Evolutionary conservation across 176 grass and related monocot species (phyloP).

Genomic region (Pontederia crassipes): DNA sequence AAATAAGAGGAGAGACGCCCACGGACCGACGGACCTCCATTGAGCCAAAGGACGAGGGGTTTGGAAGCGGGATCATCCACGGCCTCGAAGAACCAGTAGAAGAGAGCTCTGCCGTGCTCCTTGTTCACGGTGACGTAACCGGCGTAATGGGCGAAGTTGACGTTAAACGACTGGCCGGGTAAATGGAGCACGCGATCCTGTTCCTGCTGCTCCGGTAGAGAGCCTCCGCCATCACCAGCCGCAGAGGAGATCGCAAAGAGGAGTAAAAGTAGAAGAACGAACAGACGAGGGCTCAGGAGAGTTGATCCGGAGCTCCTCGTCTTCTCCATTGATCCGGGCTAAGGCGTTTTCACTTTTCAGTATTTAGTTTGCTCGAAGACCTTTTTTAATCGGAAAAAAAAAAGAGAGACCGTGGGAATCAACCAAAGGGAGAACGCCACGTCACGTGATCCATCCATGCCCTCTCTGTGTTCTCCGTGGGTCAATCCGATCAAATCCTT

Average conservation of each 20-base stretch:
- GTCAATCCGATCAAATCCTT: no score
- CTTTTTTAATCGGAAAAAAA: no score
- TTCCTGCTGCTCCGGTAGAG: constrained; percentile 36
- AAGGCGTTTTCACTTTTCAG: no score
- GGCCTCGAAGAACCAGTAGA: constrained; percentile 99
- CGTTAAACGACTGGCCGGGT: constrained; percentile 67
- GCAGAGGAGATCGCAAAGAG: background rate
- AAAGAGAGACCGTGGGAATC: no score
- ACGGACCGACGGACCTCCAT: constrained; percentile 47
- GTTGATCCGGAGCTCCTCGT: no score
- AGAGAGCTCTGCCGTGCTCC: constrained; percentile 58
- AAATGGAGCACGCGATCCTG: constrained; percentile 43
- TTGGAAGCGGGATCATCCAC: constrained; percentile 51
- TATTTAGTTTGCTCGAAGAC: no score
- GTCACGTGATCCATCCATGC: no score
- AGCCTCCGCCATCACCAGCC: background rate
- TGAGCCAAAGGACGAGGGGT: constrained; percentile 88
- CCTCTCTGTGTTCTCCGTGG: no score
- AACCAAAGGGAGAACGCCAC: no score
- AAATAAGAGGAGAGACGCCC: no score
- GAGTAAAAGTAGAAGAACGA: background rate
- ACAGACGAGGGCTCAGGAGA: no score
- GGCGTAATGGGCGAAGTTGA: constrained; percentile 74
- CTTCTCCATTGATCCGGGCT: no score
- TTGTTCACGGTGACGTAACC: constrained; percentile 83